Conservation (phyloP, 148 eudicot species). For the Fagopyrum esculentum region DNA sequence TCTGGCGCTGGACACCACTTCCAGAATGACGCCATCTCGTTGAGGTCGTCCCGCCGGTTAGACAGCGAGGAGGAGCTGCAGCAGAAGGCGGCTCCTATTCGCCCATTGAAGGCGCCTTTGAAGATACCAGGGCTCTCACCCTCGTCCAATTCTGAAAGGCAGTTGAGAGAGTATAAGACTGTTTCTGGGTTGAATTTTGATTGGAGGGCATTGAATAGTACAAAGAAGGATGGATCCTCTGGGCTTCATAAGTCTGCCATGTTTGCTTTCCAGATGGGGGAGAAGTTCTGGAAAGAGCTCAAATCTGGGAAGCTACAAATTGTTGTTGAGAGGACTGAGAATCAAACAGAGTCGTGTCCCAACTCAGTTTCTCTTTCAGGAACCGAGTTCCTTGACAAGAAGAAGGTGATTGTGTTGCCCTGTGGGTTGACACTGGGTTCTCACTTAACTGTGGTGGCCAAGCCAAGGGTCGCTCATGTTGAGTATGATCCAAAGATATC, state of each 20-base stretch:
- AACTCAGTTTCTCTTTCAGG: constrained; percentile 13
- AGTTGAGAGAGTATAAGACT: constrained; percentile 12
- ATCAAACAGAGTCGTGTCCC: constrained; percentile 16
- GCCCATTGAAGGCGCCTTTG: constrained; percentile 16
- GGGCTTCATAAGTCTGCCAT: constrained; percentile 22
- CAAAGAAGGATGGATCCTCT: constrained; percentile 28
- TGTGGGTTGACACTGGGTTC: constrained; percentile 93
- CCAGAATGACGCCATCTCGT: constrained; percentile 8
- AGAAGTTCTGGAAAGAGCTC: constrained; percentile 16
- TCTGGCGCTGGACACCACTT: constrained; percentile 27
- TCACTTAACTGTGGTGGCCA: constrained; percentile 69
- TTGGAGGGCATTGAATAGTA: constrained; percentile 26
- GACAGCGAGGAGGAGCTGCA: constrained; percentile 17
- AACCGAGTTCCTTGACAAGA: constrained; percentile 18
- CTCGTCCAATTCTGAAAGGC: constrained; percentile 24
- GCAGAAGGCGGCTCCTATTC: constrained; percentile 48
- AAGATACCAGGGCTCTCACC: background rate
- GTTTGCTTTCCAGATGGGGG: constrained; percentile 15
- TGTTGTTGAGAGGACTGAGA: constrained; percentile 7
- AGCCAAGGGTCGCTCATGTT: constrained; percentile 58
- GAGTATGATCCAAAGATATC: constrained; percentile 79
- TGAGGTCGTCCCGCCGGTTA: constrained; percentile 1
- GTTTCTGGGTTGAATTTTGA: constrained; percentile 38
- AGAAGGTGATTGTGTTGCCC: constrained; percentile 59
- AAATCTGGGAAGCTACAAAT: constrained; percentile 13